Evolutionary conservation across 805 yeast genomes (phyloP), one percentile per base, ranked within the genome.

Genomic region (Metschnikowia santaceciliae): DNA sequence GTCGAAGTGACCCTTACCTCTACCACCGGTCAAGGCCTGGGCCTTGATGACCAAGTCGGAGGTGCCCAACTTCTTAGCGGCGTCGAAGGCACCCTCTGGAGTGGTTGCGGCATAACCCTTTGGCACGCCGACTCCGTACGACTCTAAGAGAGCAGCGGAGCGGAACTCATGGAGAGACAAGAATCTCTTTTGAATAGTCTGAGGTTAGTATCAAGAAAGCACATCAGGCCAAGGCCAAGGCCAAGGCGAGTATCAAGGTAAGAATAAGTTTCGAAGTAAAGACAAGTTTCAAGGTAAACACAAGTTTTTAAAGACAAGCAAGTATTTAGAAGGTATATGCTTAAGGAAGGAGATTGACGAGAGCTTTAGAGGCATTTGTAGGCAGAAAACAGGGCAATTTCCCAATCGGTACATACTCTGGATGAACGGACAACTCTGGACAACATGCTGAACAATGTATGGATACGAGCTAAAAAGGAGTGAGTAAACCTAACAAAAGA

Each of bases 1-100:
- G 75, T 91, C 97, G 60, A 94, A 91, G 73, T 89, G 91, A 57
- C 99, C 99, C 74, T 94, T 94, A 75, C 99, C 99, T 76, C 99
- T 86, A 68, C 99, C 99, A 76, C 99, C 99, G 53, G 99, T 91
- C 66, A 94, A 81, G 45, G 97, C 97, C 77, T 94, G 99, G 55
- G 99, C 99, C 79, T 94, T 94, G 71, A 94, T 80, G 57, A 94
- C 99, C 72, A 94, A 77, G 63, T 88, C 95, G 65, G 84, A 83
- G 59, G 88, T 79, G 61, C 80, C 79, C 66, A 94, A 79, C 51
- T 77, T 73, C 74, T 84, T 80, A 61, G 98, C 98, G 48, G 85
- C 83, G 53, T 84, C 78, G 69, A 70, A 88, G 40, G 98, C 98
- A 57, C 86, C 96, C 64, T 87, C 86, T 46, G 96, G 84, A 46